These are phyloP conservation scores for Carnegiea gigantea DNA, from an alignment of 179 eudicot species.

Conservation along the genomic window DNA sequence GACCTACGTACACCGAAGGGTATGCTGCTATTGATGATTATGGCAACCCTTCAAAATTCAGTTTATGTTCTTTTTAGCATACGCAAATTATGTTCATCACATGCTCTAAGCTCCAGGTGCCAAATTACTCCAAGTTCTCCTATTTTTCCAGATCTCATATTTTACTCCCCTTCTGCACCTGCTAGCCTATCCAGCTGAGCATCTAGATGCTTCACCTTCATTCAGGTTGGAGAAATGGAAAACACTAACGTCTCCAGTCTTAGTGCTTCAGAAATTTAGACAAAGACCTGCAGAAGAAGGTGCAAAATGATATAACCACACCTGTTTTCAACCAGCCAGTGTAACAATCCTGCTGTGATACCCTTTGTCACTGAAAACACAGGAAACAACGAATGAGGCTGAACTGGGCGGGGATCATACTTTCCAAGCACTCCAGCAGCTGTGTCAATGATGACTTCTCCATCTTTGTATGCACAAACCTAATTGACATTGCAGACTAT, in stretches of 20 bases:
- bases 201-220: too few relatives aligned
- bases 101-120: too few relatives aligned
- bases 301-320: slow-evolving; percentile 26
- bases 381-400: slow-evolving; percentile 89
- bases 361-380: slow-evolving; percentile 94
- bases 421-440: slow-evolving; percentile 94
- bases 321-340: slow-evolving; percentile 92
- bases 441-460: slow-evolving; percentile 93
- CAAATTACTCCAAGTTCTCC: too few relatives aligned
- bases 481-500: slow-evolving; percentile 28
- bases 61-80: background rate
- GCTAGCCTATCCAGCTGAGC: too few relatives aligned
- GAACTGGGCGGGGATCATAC: slow-evolving; percentile 99
- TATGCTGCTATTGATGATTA: too few relatives aligned
- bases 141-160: too few relatives aligned
- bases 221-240: too few relatives aligned
- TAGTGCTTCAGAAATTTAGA: background rate
- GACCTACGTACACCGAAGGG: too few relatives aligned
- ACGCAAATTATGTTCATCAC: background rate
- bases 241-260: too few relatives aligned
- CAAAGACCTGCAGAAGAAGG: background rate
- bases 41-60: too few relatives aligned
- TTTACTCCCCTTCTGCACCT: too few relatives aligned
- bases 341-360: slow-evolving; percentile 86
- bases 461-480: slow-evolving; percentile 99